These are phyloP conservation scores for Biancaea sappan DNA, from an alignment of 306 rosid species.

Conservation along the genomic window DNA sequence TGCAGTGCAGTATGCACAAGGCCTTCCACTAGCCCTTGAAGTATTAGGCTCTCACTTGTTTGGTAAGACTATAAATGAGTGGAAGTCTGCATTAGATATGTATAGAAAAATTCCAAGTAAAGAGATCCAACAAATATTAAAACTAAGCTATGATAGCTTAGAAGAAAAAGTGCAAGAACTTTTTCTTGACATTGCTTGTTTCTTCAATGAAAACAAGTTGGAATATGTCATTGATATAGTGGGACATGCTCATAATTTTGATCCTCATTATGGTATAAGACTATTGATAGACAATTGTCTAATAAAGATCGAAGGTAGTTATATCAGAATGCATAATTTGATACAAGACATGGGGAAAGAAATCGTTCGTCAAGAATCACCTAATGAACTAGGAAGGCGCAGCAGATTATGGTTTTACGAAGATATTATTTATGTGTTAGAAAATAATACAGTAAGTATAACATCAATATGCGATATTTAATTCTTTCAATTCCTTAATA, in stretches of 20 bases:
- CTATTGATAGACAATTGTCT: not conserved
- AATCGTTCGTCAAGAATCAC: not conserved
- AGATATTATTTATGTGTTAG: constrained; percentile 2
- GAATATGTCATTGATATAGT: not conserved
- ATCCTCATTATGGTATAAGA: not conserved
- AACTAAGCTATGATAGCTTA: constrained; percentile 1
- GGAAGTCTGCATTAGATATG: not conserved
- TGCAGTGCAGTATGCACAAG: not conserved
- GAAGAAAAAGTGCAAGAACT: not conserved
- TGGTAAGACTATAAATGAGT: not conserved
- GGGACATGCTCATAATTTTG: not conserved
- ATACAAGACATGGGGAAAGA: constrained; percentile 2
- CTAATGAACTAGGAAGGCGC: not conserved
- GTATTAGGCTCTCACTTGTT: not conserved
- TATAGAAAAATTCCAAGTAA: not conserved
- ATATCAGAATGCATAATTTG: constrained; percentile 24
- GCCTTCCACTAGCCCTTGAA: too few relatives aligned
- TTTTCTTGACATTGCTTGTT: constrained; percentile 38
- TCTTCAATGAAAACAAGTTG: not conserved
- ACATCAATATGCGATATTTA: too few relatives aligned
- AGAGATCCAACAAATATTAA: not conserved
- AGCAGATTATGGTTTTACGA: constrained; percentile 17
- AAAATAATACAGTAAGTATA: not conserved
- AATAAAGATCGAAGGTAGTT: not conserved
- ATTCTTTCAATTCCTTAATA: not conserved